Percentiles rank a stretch among this genome's conserved stretches.
Conservation (phyloP, 495 filamentous ascomycete genomes). For the Podospora australis region DNA sequence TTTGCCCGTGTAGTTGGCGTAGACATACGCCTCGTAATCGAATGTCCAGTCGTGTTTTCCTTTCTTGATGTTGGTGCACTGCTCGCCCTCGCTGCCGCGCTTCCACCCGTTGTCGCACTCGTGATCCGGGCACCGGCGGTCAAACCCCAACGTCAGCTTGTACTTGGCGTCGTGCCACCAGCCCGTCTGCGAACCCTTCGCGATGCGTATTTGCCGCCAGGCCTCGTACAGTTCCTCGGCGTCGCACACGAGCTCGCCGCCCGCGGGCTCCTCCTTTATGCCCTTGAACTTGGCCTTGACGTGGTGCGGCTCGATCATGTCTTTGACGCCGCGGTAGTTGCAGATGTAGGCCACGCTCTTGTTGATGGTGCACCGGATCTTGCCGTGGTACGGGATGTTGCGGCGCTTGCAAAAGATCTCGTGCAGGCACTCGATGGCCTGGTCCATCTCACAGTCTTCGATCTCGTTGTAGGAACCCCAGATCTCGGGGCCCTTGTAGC, state of each 20-base stretch:
- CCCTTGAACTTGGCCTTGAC: not conserved
- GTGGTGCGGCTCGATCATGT: not conserved
- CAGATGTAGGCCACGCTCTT: slow-evolving; percentile 13
- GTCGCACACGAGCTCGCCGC: slow-evolving; percentile 7
- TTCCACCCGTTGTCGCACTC: slow-evolving; percentile 20
- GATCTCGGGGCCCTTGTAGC: slow-evolving; percentile 9
- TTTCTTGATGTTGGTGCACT: slow-evolving; percentile 13
- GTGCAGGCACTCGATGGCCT: slow-evolving; percentile 16
- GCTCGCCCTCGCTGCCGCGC: slow-evolving; percentile 5
- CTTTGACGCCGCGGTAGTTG: slow-evolving; percentile 8
- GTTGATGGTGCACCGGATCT: slow-evolving; percentile 17
- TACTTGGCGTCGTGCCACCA: slow-evolving; percentile 9
- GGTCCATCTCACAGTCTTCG: slow-evolving; percentile 15
- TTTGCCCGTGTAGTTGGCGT: slow-evolving; percentile 4
- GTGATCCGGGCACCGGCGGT: slow-evolving; percentile 7
- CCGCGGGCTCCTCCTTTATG: not conserved
- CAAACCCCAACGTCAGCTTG: slow-evolving; percentile 13
- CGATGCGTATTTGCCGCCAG: slow-evolving; percentile 15
- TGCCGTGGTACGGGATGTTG: slow-evolving; percentile 5
- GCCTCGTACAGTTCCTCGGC: slow-evolving; percentile 12
- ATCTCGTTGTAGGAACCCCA: slow-evolving; percentile 14
- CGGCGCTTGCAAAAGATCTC: slow-evolving; percentile 9
- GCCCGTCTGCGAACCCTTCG: slow-evolving; percentile 11
- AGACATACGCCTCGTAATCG: slow-evolving; percentile 2
- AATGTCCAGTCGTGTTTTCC: slow-evolving; percentile 5